These are phyloP conservation scores for Talaromyces sp. DNA, from an alignment of 2,329 filamentous ascomycete genomes.

Conservation along the genomic window DNA sequence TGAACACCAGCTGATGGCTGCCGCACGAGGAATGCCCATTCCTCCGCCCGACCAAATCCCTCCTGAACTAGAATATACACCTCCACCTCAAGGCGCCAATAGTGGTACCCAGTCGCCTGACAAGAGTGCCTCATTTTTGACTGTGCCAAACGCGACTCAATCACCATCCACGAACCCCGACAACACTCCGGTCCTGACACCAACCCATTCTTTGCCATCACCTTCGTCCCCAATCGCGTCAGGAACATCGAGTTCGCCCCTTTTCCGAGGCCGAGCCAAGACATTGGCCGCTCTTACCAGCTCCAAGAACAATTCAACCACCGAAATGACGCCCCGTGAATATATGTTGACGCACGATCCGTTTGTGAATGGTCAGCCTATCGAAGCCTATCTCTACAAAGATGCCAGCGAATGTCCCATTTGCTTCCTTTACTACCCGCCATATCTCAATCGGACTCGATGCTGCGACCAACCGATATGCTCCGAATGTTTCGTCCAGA, in stretches of 20 bases:
- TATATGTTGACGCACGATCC: conserved; percentile 74
- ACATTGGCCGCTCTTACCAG: conserved; percentile 78
- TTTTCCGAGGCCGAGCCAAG: conserved; percentile 80
- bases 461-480: conserved; percentile 97
- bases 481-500: conserved; percentile 98
- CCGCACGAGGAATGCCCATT: conserved; percentile 75
- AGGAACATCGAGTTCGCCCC: conserved; percentile 47
- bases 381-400: conserved; percentile 93
- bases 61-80: conserved; percentile 56
- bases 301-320: conserved; percentile 65
- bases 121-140: conserved; percentile 64
- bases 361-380: conserved; percentile 86
- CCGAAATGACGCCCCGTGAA: conserved; percentile 71
- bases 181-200: not conserved
- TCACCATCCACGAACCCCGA: conserved; percentile 59
- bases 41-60: conserved; percentile 80
- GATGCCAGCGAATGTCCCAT: conserved; percentile 88
- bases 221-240: conserved; percentile 52
- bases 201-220: conserved; percentile 53
- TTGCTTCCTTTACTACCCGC: conserved; percentile 93
- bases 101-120: conserved; percentile 46
- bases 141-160: conserved; percentile 70
- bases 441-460: conserved; percentile 86
- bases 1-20: conserved; percentile 90
- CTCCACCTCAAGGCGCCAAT: conserved; percentile 45